phyloP scores from a whole-genome alignment of 2,329 filamentous ascomycete species.

The Ophiocordyceps robertsii region DNA sequence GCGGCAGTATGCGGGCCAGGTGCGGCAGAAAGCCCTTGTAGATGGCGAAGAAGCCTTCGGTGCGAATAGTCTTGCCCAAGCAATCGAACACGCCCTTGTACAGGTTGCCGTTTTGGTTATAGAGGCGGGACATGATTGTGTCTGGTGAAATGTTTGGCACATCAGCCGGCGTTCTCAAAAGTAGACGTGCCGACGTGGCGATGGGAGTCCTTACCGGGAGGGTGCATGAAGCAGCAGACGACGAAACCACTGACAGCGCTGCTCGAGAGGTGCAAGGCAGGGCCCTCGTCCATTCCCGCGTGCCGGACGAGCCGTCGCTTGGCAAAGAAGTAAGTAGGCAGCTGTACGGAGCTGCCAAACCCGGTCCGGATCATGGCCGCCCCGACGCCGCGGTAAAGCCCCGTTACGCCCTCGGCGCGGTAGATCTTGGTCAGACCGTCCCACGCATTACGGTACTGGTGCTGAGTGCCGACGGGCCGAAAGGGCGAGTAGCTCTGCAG shows the following conservation, averaged over 20 bases:
- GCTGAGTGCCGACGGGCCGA: conserved; percentile 91
- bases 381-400: conserved; percentile 79
- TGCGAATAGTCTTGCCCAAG: conserved; percentile 76
- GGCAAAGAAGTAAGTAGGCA: conserved; percentile 96
- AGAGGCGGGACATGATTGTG: conserved; percentile 96
- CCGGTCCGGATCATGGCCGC: conserved; percentile 94
- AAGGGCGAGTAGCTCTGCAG: conserved; percentile 89
- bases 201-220: conserved; percentile 50
- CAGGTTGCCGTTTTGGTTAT: conserved; percentile 97
- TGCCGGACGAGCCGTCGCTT: conserved; percentile 76
- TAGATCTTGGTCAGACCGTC: conserved; percentile 79
- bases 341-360: conserved; percentile 88
- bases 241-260: conserved; percentile 88
- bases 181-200: too few species aligned
- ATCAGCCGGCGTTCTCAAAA: not conserved
- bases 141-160: conserved; percentile 31
- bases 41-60: conserved; percentile 80
- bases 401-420: conserved; percentile 58
- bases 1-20: conserved; percentile 82
- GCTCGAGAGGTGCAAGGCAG: conserved; percentile 75
- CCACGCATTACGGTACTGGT: conserved; percentile 72
- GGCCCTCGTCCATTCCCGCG: conserved; percentile 80
- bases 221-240: conserved; percentile 96
- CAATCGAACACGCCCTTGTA: conserved; percentile 92
- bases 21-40: conserved; percentile 98